A percentile compares a stretch with the other conserved stretches of the same genome.
Evolutionary conservation across 108 stramenopile genomes (phyloP).

Genomic region (Chaetoceros tenuissimus): DNA sequence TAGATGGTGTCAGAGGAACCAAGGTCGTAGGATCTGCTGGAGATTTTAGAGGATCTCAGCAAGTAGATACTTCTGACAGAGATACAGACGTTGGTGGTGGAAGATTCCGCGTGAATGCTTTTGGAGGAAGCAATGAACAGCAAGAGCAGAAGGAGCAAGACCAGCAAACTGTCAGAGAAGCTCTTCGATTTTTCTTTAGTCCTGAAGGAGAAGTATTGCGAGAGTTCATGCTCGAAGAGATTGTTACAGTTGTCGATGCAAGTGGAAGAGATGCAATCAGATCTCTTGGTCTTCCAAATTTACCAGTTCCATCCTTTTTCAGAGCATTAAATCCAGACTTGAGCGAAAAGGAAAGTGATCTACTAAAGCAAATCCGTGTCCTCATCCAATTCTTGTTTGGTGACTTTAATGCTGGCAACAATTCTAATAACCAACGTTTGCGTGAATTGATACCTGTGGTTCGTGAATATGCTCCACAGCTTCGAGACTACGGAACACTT

Average conservation of each 20-base stretch:
- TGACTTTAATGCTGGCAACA: conserved; percentile 54
- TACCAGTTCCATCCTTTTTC: conserved; percentile 64
- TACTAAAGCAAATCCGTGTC: conserved; percentile 73
- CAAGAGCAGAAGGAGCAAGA: conserved; percentile 34
- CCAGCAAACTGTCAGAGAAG: conserved; percentile 70
- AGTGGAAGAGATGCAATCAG: conserved; percentile 49
- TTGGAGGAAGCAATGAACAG: conserved; percentile 11
- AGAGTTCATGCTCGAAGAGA: conserved; percentile 87
- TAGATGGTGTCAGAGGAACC: conserved; percentile 67
- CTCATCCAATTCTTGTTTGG: conserved; percentile 63
- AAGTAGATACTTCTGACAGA: conserved; percentile 44
- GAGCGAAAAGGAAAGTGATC: conserved; percentile 47
- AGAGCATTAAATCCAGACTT: conserved; percentile 58
- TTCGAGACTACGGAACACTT: conserved; percentile 58
- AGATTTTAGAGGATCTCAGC: conserved; percentile 60
- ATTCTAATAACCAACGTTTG: conserved; percentile 26
- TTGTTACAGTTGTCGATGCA: conserved; percentile 76
- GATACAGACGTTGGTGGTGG: conserved; percentile 43
- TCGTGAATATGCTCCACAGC: conserved; percentile 60
- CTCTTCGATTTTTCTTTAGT: conserved; percentile 86
- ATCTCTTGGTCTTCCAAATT: conserved; percentile 39
- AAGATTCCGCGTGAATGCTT: conserved; percentile 29
- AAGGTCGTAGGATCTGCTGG: conserved; percentile 64
- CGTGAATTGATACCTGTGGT: conserved; percentile 58
- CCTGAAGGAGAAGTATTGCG: conserved; percentile 85